Conservation (phyloP, 2,329 filamentous ascomycete genomes). For the Myotisia sp. region DNA sequence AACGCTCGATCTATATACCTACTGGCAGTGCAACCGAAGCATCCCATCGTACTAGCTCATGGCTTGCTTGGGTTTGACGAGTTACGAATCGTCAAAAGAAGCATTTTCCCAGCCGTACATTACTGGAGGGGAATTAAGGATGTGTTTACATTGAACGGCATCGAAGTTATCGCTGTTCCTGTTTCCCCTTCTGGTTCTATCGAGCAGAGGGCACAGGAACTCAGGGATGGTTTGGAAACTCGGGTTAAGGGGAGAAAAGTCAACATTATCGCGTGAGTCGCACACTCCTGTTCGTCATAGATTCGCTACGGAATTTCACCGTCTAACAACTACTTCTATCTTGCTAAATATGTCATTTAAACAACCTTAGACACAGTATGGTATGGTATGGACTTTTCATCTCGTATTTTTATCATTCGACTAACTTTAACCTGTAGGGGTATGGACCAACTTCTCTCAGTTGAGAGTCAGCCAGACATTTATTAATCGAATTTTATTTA, state of each 20-base stretch:
- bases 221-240: constrained; percentile 39
- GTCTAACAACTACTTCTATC: not conserved
- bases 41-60: constrained; percentile 50
- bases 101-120: constrained; percentile 41
- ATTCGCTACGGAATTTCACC: not conserved
- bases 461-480: too few relatives aligned
- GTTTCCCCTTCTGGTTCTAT: constrained; percentile 48
- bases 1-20: constrained; percentile 20
- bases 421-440: constrained; percentile 1
- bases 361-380: constrained; percentile 36
- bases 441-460: too few relatives aligned
- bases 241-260: constrained; percentile 44
- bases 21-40: constrained; percentile 31
- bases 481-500: not conserved
- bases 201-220: constrained; percentile 40
- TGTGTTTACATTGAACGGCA: constrained; percentile 40
- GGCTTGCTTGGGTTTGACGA: constrained; percentile 54
- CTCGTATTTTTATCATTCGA: not conserved
- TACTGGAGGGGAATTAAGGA: constrained; percentile 53
- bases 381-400: constrained; percentile 17
- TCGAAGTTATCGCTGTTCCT: constrained; percentile 47
- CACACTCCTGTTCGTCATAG: not conserved
- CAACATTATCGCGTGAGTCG: constrained; percentile 48
- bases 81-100: constrained; percentile 38
- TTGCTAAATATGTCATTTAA: constrained; percentile 14